Evolutionary conservation across 2,329 filamentous ascomycete species (phyloP).

Genomic region (Beauveria caledonica): DNA sequence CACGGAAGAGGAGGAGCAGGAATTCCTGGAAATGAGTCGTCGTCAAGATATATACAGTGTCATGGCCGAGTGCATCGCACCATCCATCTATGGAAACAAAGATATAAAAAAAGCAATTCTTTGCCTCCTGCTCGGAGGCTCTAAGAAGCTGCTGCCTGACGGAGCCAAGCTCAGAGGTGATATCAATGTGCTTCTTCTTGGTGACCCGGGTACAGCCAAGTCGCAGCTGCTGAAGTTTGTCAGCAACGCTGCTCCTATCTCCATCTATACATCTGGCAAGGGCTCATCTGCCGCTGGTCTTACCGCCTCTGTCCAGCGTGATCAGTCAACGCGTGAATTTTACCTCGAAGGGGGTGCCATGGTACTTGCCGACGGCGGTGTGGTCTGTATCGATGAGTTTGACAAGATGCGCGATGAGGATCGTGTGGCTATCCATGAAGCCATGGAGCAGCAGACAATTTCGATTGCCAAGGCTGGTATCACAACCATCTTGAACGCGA

Average conservation of each 20-base stretch:
- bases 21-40: conserved; percentile 85
- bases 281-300: conserved; percentile 95
- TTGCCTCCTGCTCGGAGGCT: conserved; percentile 86
- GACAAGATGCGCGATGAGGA: conserved; percentile 99
- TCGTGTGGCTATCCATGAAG: conserved; percentile 95
- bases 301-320: conserved; percentile 91
- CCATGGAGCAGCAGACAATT: conserved; percentile 99
- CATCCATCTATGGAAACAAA: conserved; percentile 90
- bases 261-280: conserved; percentile 97
- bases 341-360: conserved; percentile 97
- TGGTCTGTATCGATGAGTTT: conserved; percentile 98
- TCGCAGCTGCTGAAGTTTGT: conserved; percentile 97
- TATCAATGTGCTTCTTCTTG: conserved; percentile 93
- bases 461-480: conserved; percentile 98
- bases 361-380: conserved; percentile 93
- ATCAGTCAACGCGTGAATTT: conserved; percentile 87
- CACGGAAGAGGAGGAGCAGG: conserved; percentile 92
- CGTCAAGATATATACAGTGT: conserved; percentile 85
- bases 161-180: conserved; percentile 97
- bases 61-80: conserved; percentile 87
- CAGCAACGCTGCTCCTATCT: conserved; percentile 90
- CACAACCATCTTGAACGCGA: conserved; percentile 92
- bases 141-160: conserved; percentile 94
- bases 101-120: conserved; percentile 98
- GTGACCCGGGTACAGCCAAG: conserved; percentile 96